A percentile compares a stretch with the other conserved stretches of the same genome.
phyloP scores from a whole-genome alignment of 306 rosid genomes.

The Quercus glauca region DNA sequence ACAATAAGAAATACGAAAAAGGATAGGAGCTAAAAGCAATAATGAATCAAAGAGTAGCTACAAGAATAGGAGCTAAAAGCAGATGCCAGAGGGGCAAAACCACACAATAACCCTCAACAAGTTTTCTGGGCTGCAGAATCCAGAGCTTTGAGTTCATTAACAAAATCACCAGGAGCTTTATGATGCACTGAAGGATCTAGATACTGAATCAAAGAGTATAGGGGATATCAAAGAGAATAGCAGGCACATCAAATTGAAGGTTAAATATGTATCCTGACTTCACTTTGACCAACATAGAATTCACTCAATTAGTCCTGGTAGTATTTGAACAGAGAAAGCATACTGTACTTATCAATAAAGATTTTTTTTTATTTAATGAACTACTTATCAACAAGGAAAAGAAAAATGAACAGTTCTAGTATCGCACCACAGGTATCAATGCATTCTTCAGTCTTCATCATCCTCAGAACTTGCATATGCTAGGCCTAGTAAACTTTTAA shows the following conservation, averaged over 20 bases:
- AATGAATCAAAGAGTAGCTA: not conserved
- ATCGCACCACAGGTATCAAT: conserved; percentile 5
- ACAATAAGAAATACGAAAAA: too few relatives aligned
- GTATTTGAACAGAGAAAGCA: conserved; percentile 9
- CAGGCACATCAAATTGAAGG: conserved; percentile 16
- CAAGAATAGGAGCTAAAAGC: not conserved
- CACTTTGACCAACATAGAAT: not conserved
- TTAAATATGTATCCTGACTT: not conserved
- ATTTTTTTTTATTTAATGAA: not conserved
- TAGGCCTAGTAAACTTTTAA: conserved; percentile 69
- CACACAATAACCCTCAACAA: not conserved
- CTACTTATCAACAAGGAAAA: conserved; percentile 17
- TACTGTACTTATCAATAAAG: conserved; percentile 18
- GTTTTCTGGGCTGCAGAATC: not conserved
- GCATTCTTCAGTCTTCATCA: conserved; percentile 59
- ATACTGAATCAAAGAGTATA: not conserved
- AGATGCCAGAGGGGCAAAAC: not conserved
- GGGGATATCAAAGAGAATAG: conserved; percentile 5
- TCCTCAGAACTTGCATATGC: conserved; percentile 89
- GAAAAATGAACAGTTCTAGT: not conserved
- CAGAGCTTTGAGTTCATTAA: not conserved
- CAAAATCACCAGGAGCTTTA: not conserved
- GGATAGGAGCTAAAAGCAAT: too few relatives aligned
- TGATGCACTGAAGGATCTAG: not conserved
- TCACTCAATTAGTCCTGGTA: conserved; percentile 16